Evolutionary conservation across 352 stramenopile species (phyloP).

Genomic region (Pythium scleroteichum): DNA sequence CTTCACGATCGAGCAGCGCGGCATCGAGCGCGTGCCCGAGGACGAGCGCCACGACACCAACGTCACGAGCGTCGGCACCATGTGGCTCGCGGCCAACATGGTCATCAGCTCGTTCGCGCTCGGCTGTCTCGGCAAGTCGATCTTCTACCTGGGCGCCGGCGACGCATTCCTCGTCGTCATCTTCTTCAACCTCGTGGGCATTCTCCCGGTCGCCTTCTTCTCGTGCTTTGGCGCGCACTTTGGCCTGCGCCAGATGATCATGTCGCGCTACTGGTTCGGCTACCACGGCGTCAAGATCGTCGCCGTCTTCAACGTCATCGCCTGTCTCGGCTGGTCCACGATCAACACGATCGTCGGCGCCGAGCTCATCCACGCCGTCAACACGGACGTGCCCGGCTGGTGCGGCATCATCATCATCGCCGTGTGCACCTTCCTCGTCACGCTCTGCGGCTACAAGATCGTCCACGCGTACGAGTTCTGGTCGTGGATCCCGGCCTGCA

Average conservation of each 20-base stretch:
- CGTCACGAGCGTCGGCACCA: conserved; percentile 41
- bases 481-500: conserved; percentile 48
- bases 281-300: conserved; percentile 48
- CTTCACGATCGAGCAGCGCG: conserved; percentile 45
- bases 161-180: conserved; percentile 47
- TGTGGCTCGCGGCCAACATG: conserved; percentile 54
- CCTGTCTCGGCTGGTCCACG: conserved; percentile 44
- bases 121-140: conserved; percentile 45
- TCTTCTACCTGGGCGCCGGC: conserved; percentile 41
- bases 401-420: conserved; percentile 50
- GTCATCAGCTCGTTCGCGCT: conserved; percentile 49
- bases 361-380: conserved; percentile 50
- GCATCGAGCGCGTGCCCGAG: conserved; percentile 51
- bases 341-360: conserved; percentile 54
- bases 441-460: conserved; percentile 51
- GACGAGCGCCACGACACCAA: conserved; percentile 43
- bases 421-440: conserved; percentile 42
- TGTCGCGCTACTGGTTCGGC: conserved; percentile 53
- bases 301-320: conserved; percentile 45
- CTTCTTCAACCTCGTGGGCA: conserved; percentile 45
- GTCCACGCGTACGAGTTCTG: conserved; percentile 56
- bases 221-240: conserved; percentile 46
- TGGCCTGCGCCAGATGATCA: conserved; percentile 49
- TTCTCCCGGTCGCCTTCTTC: conserved; percentile 47
- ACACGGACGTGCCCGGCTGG: conserved; percentile 43